Conservation (phyloP, 1,284 basidiomycete genomes). For the Coniophora puteana region DNA sequence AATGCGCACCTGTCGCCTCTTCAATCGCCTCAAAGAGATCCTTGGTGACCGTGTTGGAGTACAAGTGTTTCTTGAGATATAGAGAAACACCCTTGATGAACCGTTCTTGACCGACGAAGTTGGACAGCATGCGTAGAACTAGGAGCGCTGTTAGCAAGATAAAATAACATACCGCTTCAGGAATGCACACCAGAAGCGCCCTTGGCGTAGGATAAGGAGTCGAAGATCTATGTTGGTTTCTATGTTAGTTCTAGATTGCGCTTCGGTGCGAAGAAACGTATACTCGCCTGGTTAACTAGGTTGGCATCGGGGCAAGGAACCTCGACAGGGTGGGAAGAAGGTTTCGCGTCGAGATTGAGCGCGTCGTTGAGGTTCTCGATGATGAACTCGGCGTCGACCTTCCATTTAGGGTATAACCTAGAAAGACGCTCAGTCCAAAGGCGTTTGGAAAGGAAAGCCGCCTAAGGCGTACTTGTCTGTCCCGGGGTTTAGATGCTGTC, state of each 20-base stretch:
- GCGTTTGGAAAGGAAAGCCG: too few relatives aligned
- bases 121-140: slow-evolving; percentile 92
- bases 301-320: slow-evolving; percentile 88
- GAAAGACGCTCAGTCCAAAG: too few relatives aligned
- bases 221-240: slow-evolving; percentile 84
- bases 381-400: slow-evolving; percentile 68
- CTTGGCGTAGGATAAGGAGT: slow-evolving; percentile 83
- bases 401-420: slow-evolving; percentile 79
- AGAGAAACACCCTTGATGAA: slow-evolving; percentile 88
- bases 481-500: too few relatives aligned
- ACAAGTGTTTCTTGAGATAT: slow-evolving; percentile 88
- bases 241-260: too few relatives aligned
- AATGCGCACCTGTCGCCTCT: slow-evolving; percentile 61
- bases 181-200: slow-evolving; percentile 64
- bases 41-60: slow-evolving; percentile 81
- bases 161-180: background rate
- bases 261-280: too few relatives aligned
- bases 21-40: slow-evolving; percentile 92
- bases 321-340: slow-evolving; percentile 94
- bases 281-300: slow-evolving; percentile 76
- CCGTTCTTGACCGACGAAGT: slow-evolving; percentile 85
- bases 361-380: slow-evolving; percentile 61
- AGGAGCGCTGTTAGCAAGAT: slow-evolving; percentile 8
- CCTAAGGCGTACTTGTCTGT: slow-evolving; percentile 46
- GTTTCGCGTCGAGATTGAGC: slow-evolving; percentile 81